These are phyloP conservation scores for Pseudogymnoascus sp. DNA, from an alignment of 2,329 filamentous ascomycete genomes.

Conservation along the genomic window DNA sequence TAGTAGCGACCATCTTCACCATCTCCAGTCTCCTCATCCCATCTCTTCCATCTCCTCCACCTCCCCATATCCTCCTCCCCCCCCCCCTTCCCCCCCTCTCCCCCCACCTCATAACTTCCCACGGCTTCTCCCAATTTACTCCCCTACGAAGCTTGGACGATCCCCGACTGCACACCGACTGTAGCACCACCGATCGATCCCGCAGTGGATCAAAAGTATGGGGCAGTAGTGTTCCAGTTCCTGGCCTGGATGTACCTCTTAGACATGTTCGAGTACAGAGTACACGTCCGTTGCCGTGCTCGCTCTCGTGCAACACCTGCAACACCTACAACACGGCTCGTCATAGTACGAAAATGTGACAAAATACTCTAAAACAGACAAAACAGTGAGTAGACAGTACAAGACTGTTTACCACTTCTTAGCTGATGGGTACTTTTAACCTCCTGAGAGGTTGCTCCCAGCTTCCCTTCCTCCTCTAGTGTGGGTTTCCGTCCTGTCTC, in stretches of 20 bases:
- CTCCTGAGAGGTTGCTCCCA: not conserved
- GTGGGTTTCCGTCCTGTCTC: not conserved
- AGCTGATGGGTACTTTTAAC: not conserved
- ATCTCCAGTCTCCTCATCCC: not conserved
- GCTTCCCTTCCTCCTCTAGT: not conserved
- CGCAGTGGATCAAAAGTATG: constrained; percentile 3
- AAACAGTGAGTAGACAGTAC: not conserved
- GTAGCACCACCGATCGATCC: not conserved
- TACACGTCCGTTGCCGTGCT: not conserved
- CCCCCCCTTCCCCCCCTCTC: too few species aligned
- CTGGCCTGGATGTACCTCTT: not conserved
- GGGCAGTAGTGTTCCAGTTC: constrained; percentile 1
- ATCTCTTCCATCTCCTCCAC: too few species aligned
- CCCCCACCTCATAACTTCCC: not conserved
- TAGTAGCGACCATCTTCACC: not conserved
- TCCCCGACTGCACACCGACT: constrained; percentile 5
- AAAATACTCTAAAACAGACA: not conserved
- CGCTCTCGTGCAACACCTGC: not conserved
- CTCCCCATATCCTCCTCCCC: not conserved
- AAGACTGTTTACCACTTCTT: not conserved
- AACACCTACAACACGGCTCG: not conserved
- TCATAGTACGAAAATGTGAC: not conserved
- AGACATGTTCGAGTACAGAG: constrained; percentile 6
- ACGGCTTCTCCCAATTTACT: constrained; percentile 6
- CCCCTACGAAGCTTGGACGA: not conserved